A percentile compares a stretch with the other conserved stretches of the same genome.
These are phyloP conservation scores for Thielaviopsis ethacetica DNA, from an alignment of 2,329 filamentous ascomycete genomes.

Conservation along the genomic window DNA sequence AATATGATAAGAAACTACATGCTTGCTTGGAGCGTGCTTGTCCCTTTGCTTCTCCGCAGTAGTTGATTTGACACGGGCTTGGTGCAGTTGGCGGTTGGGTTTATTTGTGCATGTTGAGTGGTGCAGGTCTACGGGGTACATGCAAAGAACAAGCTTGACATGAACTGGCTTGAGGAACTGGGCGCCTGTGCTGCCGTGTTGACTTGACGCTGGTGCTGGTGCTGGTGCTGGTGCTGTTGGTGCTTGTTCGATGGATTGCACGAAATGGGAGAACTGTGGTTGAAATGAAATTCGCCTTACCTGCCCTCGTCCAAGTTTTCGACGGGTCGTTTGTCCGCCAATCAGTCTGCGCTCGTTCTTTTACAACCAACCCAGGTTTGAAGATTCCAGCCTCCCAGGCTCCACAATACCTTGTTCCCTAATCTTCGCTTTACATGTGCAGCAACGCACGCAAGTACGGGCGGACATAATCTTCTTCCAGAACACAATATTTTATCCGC, in stretches of 20 bases:
- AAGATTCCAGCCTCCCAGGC: neutral
- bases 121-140: neutral
- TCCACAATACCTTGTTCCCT: neutral
- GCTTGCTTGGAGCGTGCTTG: neutral
- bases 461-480: neutral
- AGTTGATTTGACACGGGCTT: neutral
- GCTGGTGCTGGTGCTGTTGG: neutral
- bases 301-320: neutral
- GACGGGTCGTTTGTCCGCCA: neutral
- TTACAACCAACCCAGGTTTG: neutral
- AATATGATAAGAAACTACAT: neutral
- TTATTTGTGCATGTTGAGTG: neutral
- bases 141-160: neutral
- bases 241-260: neutral
- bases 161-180: neutral
- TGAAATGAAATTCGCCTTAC: neutral
- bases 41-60: neutral
- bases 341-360: neutral
- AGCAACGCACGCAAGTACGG: neutral
- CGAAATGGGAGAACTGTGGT: neutral
- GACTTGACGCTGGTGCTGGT: neutral
- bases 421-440: neutral
- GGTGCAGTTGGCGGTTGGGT: neutral
- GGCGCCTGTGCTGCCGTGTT: neutral
- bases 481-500: neutral